Evolutionary conservation across 805 yeast genomes (phyloP).

Genomic region (Komagataella pseudopastoris): DNA sequence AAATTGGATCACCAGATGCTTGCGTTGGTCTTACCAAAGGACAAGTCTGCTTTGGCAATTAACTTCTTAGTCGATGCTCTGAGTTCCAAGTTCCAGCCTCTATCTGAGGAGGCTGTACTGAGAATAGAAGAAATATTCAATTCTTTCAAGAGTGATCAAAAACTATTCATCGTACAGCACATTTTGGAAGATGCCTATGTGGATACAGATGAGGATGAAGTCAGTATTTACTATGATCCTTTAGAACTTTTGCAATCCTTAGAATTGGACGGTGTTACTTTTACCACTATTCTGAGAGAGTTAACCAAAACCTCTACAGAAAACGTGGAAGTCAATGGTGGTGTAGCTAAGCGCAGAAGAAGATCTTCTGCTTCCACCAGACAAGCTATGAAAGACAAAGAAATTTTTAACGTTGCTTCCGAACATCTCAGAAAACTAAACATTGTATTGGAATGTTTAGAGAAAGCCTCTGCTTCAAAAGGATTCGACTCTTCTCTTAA

Average conservation of each 20-base stretch:
- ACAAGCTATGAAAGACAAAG: conserved; percentile 63
- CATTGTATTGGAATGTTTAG: conserved; percentile 66
- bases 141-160: conserved; percentile 40
- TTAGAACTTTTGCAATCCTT: conserved; percentile 39
- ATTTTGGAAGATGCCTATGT: conserved; percentile 35
- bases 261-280: conserved; percentile 38
- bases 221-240: conserved; percentile 34
- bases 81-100: conserved; percentile 25
- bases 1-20: conserved; percentile 46
- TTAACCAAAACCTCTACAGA: conserved; percentile 21
- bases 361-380: conserved; percentile 64
- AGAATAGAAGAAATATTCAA: conserved; percentile 45
- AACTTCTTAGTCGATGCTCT: conserved; percentile 47
- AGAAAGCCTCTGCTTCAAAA: conserved; percentile 20
- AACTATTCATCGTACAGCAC: conserved; percentile 41
- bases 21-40: conserved; percentile 47
- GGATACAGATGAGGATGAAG: conserved; percentile 17
- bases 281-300: conserved; percentile 43
- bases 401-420: conserved; percentile 63
- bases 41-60: conserved; percentile 40
- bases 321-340: conserved; percentile 5
- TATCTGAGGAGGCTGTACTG: conserved; percentile 33
- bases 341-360: conserved; percentile 70
- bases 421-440: conserved; percentile 69
- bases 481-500: conserved; percentile 16